Conservation (phyloP, 495 filamentous ascomycete genomes). For the Cercophora samala region DNA sequence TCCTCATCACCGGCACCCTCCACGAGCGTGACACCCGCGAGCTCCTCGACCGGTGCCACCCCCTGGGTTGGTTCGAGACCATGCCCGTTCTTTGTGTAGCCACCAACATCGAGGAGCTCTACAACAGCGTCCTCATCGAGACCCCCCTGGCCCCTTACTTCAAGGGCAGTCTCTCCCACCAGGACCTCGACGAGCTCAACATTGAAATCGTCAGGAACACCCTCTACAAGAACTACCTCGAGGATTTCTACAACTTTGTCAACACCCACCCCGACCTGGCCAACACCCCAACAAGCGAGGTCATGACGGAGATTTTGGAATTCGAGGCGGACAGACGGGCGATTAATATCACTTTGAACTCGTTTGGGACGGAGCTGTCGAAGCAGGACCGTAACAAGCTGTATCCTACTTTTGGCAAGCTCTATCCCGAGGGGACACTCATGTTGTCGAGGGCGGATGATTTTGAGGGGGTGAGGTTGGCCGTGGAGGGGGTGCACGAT, state of each 20-base stretch:
- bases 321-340: slow-evolving; percentile 95
- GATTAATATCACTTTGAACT: slow-evolving; percentile 99
- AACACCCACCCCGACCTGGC: slow-evolving; percentile 77
- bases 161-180: slow-evolving; percentile 89
- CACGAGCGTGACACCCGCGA: slow-evolving; percentile 97
- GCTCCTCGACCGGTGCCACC: slow-evolving; percentile 92
- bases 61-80: slow-evolving; percentile 97
- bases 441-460: slow-evolving; percentile 97
- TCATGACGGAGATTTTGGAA: slow-evolving; percentile 91
- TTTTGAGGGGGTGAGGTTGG: slow-evolving; percentile 85
- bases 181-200: slow-evolving; percentile 97
- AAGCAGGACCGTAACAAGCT: slow-evolving; percentile 94
- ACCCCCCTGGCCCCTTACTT: slow-evolving; percentile 95
- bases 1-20: slow-evolving; percentile 96
- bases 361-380: slow-evolving; percentile 93
- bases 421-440: slow-evolving; percentile 90
- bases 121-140: slow-evolving; percentile 96
- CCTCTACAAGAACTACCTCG: slow-evolving; percentile 98
- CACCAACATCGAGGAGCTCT: slow-evolving; percentile 96
- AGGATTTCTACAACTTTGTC: slow-evolving; percentile 93
- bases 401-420: slow-evolving; percentile 83
- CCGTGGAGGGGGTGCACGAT: slow-evolving; percentile 85
- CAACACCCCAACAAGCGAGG: slow-evolving; percentile 84
- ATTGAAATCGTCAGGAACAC: slow-evolving; percentile 99
- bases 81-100: slow-evolving; percentile 97